Evolutionary conservation across 805 yeast species (phyloP), one percentile per base, ranked within the genome.

Genomic region (Sugiyamaella smithiae): DNA sequence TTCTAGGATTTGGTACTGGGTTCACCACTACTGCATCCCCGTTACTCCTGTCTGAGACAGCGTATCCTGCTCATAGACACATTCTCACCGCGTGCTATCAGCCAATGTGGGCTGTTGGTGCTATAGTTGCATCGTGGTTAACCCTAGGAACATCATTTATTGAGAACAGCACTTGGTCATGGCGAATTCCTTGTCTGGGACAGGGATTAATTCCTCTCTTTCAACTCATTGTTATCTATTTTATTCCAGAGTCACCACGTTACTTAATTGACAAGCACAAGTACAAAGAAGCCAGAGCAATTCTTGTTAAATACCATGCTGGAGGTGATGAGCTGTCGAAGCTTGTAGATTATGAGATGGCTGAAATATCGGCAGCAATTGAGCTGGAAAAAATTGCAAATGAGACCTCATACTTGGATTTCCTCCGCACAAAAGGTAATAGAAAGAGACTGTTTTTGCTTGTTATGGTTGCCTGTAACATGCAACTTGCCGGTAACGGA

Each of bases 1-100:
- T 81, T 19, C 76, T 85, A n/a, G 88, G 93, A 56, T 57, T 84
- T 47, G 93, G 90, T 57, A 82, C 81, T 52, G 90, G 90, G 53
- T 66, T 84, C 62, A 78, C 80, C 61, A 82, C 88, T 16, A 79
- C 36, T 29, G 36, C 25, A 17, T 29, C 38, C 6, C 38, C 38
- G 12, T 32, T 42, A 32, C 17, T 42, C 12, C 8, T 24, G n/a
- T 42, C 45, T 8, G 38, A 28, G 24, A 42, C 45, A 5, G 38
- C 45, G 16, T 42, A 40, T 25, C 29, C 33, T 16, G 20, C 25
- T 11, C 29, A 42, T 55, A 78, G 90, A 69, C 88, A 49, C n/a
- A 89, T 59, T 67, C 75, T 52, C 65, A 82, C 58, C 84, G 83
- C 49, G 75, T 77, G 57, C 67, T 82, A 61, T 83, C 82, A 67